These are phyloP conservation scores for Alternaria panax DNA, from an alignment of 2,329 filamentous ascomycete species.

Conservation along the genomic window DNA sequence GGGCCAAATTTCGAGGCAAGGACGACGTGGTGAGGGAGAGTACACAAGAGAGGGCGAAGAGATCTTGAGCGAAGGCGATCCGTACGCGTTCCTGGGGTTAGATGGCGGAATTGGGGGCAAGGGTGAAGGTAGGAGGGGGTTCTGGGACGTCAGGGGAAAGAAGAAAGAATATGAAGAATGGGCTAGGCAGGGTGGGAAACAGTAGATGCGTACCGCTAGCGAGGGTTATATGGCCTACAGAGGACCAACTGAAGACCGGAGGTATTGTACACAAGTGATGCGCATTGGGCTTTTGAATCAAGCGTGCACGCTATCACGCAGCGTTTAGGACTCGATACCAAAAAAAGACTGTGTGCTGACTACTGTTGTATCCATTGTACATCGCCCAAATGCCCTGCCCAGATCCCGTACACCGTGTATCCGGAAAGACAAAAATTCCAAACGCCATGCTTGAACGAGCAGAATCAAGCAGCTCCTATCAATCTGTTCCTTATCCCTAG, in stretches of 20 bases:
- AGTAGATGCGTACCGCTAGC: conserved; percentile 5
- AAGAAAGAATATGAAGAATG: conserved; percentile 88
- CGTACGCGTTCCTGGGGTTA: conserved; percentile 70
- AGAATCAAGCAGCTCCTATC: conserved; percentile 1
- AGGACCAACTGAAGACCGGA: neutral
- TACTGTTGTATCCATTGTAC: neutral
- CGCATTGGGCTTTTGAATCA: neutral
- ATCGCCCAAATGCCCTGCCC: neutral
- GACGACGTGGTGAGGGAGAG: conserved; percentile 64
- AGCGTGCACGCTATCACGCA: neutral
- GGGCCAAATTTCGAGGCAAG: conserved; percentile 82
- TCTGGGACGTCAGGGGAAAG: conserved; percentile 85
- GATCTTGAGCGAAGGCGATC: conserved; percentile 72
- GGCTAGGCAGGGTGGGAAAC: conserved; percentile 47
- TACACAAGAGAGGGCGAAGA: conserved; percentile 71
- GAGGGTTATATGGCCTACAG: neutral
- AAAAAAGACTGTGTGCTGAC: neutral
- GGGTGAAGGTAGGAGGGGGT: conserved; percentile 78
- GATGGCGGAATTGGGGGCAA: conserved; percentile 62
- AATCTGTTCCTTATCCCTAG: conserved; percentile 1
- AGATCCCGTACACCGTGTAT: neutral
- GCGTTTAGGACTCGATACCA: neutral
- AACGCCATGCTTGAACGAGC: conserved; percentile 23
- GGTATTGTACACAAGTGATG: neutral
- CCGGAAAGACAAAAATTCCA: conserved; percentile 8